Conservation (phyloP, 2,329 filamentous ascomycete species). For the Penicillium crustosum region DNA sequence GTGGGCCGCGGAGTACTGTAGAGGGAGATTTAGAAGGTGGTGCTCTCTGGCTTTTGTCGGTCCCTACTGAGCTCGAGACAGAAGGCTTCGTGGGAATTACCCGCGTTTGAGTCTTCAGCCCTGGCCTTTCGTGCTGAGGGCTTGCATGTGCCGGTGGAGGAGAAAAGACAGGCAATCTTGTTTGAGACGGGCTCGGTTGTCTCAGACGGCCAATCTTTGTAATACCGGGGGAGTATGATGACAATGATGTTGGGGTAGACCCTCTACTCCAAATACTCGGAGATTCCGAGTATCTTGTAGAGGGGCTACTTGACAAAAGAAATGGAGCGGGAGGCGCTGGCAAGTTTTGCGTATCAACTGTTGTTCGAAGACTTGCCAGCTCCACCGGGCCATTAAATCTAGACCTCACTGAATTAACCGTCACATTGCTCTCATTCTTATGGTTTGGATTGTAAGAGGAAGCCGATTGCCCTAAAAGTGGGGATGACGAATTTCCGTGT, state of each 20-base stretch:
- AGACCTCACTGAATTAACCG: conserved; percentile 14
- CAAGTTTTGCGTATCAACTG: conserved; percentile 36
- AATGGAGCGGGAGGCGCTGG: conserved; percentile 41
- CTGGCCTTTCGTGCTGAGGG: conserved; percentile 20
- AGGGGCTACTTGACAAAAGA: conserved; percentile 46
- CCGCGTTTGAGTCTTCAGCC: conserved; percentile 16
- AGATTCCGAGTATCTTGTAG: conserved; percentile 48
- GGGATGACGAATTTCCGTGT: conserved; percentile 12
- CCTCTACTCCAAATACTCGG: conserved; percentile 49
- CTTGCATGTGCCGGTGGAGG: conserved; percentile 22
- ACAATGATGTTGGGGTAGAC: conserved; percentile 52
- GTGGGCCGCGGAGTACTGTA: conserved; percentile 27
- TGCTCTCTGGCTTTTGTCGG: conserved; percentile 3
- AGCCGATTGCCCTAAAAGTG: conserved; percentile 8
- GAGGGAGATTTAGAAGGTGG: not conserved
- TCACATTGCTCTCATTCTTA: conserved; percentile 14
- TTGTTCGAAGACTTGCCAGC: conserved; percentile 40
- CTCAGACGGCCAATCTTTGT: conserved; percentile 38
- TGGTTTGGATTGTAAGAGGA: conserved; percentile 19
- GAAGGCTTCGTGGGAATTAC: conserved; percentile 11
- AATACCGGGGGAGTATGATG: conserved; percentile 51
- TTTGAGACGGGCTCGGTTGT: conserved; percentile 39
- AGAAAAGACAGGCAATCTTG: conserved; percentile 37
- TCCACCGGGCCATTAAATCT: conserved; percentile 35
- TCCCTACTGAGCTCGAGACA: conserved; percentile 8